A percentile compares a stretch with the other conserved stretches of the same genome.
These are phyloP conservation scores for Rhodotorula sp. DNA, from an alignment of 1,284 basidiomycete species.

Conservation along the genomic window DNA sequence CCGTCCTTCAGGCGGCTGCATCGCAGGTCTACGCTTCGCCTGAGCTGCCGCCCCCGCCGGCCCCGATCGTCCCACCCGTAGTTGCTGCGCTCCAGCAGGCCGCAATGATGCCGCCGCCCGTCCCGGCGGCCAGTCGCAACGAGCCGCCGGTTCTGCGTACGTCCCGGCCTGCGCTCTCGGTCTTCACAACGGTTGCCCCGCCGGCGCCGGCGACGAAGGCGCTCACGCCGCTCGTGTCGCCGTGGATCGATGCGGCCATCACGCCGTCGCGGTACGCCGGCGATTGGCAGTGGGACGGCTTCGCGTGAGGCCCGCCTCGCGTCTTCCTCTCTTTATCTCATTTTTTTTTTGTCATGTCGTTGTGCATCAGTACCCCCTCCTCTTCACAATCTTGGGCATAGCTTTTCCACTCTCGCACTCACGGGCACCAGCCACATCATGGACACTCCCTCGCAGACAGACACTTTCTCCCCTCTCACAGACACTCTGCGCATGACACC, in stretches of 20 bases:
- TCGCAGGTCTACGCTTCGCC: too few species aligned
- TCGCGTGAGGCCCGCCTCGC: neutral
- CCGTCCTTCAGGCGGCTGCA: too few species aligned
- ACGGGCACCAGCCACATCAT: neutral
- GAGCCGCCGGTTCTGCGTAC: neutral
- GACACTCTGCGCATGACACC: neutral
- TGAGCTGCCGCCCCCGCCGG: too few species aligned
- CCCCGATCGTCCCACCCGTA: neutral
- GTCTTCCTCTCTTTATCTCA: neutral
- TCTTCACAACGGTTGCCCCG: conserved; percentile 7
- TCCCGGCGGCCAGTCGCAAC: rapidly evolving
- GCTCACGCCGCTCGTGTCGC: conserved; percentile 8
- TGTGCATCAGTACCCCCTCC: neutral
- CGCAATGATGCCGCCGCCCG: neutral
- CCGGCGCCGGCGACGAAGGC: neutral
- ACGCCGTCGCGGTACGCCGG: conserved; percentile 27
- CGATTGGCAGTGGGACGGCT: conserved; percentile 1
- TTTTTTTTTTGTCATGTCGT: neutral
- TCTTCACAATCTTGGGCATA: neutral
- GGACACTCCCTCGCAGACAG: neutral
- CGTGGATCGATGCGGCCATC: conserved; percentile 24
- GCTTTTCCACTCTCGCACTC: neutral
- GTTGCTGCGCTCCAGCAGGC: neutral
- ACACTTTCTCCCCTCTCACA: neutral
- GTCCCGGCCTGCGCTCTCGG: neutral